Base-by-base conservation (phyloP, 805 yeast genomes). In the Spathaspora boniae region DNA sequence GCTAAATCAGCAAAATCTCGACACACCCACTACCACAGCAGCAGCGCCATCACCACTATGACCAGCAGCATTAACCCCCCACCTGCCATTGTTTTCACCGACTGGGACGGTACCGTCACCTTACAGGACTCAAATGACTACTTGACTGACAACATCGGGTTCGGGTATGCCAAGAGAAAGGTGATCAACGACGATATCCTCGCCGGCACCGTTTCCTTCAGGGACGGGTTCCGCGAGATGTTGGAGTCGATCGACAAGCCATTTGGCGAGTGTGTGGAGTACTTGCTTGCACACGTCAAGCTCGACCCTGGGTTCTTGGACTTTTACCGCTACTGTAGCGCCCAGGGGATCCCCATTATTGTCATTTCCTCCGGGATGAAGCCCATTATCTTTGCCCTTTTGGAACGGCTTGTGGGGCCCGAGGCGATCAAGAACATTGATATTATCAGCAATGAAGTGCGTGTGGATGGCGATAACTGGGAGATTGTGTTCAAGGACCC, bases 71-170 rank as follows among this genome's bases (percentile, higher is more conserved):
- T 31, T 11, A 15, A 22, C 16, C 12, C 24, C 5, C 56, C 60
- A 18, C 62, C 61, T 33, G 91, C 95, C 31, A 87, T 93, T 51
- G 83, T 93, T 28, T 93, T 93, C 69, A 85, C 97, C 28, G 99
- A 93, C 60, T 93, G 94, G 78, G 99, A 93, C 58, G 99, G 99
- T 19, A 93, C 98, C 2, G 93, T 93, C 45, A 93, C 98, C 9
- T 66, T 85, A 41, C 95, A 91, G 58, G 99, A 93, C 59, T 85
- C 96, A 41, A 93, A 93, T 58, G 98, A 93, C 60, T 84, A 71
- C 57, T 66, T 93, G 44, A 89, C 97, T 6, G 98, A 93, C 57
- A 77, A 76, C 48, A 67, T 83, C 16, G 99, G 99, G 3, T 83
- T 87, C 58, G 98, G 98, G 3, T 63, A 66, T 32, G 78, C 70